A percentile compares a stretch with the other conserved stretches of the same genome.
These are phyloP conservation scores for Tanacetum coccineum DNA, from an alignment of 129 eudicot genomes.

Conservation along the genomic window DNA sequence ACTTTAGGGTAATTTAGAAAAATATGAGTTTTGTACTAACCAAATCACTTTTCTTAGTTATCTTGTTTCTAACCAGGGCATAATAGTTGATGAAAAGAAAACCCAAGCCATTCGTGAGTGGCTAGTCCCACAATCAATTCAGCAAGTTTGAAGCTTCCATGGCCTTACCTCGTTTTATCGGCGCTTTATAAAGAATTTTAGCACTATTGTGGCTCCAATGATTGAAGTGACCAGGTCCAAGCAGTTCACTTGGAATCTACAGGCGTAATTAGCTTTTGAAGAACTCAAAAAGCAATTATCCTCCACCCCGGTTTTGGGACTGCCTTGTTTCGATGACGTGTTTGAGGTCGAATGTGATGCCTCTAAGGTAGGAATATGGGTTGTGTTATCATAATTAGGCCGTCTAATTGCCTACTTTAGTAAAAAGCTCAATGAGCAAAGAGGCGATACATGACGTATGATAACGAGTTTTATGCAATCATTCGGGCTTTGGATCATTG, in stretches of 20 bases:
- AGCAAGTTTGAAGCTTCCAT: too few species aligned
- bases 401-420: not conserved
- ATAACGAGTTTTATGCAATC: too few species aligned
- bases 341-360: conserved; percentile 14
- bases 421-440: not conserved
- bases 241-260: not conserved
- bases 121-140: too few species aligned
- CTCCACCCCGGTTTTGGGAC: not conserved
- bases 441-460: too few species aligned
- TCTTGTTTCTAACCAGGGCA: too few species aligned
- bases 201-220: not conserved
- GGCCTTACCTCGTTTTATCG: too few species aligned
- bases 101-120: too few species aligned
- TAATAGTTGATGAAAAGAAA: too few species aligned
- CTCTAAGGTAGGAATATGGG: not conserved
- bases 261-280: not conserved
- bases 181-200: not conserved
- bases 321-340: not conserved
- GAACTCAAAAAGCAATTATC: not conserved
- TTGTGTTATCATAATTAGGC: not conserved
- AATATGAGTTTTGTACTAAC: too few species aligned
- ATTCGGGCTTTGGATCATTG: not conserved
- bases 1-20: too few species aligned
- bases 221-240: not conserved
- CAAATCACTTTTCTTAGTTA: too few species aligned